A percentile compares a stretch with the other conserved stretches of the same genome.
phyloP scores from a whole-genome alignment of 1,284 basidiomycete genomes.

The Marasmius tenuissimus region DNA sequence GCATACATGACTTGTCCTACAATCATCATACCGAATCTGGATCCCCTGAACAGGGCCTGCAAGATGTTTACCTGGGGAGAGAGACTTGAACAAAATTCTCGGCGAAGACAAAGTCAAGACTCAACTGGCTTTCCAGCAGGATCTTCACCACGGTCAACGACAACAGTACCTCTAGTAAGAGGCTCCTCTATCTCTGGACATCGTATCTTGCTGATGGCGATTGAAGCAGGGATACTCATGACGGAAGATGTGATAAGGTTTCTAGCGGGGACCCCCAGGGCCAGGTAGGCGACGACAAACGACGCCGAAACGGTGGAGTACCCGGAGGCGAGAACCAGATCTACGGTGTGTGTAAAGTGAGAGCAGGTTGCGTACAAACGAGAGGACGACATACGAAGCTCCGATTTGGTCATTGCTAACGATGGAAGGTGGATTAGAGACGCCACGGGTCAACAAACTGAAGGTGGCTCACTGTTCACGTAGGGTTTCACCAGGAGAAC shows the following conservation, averaged over 20 bases:
- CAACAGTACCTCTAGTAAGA: conserved; percentile 77
- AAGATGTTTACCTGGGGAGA: conserved; percentile 66
- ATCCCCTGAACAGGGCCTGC: conserved; percentile 87
- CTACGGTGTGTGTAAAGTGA: conserved; percentile 20
- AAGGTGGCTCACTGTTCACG: conserved; percentile 53
- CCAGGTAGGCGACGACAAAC: conserved; percentile 83
- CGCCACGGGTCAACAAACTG: background rate
- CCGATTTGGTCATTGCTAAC: conserved; percentile 80
- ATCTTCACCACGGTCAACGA: conserved; percentile 73
- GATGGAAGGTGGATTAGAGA: conserved; percentile 6
- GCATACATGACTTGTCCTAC: conserved; percentile 81
- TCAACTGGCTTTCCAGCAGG: conserved; percentile 23
- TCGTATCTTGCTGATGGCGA: conserved; percentile 87
- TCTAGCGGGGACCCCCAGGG: conserved; percentile 77
- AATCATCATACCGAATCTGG: conserved; percentile 83
- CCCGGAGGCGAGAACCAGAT: conserved; percentile 87
- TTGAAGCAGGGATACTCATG: conserved; percentile 93
- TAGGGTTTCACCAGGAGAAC: conserved; percentile 85
- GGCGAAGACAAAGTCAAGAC: conserved; percentile 1
- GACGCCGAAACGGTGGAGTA: conserved; percentile 92
- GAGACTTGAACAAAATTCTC: too few relatives aligned
- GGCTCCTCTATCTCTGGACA: conserved; percentile 83
- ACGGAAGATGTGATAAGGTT: conserved; percentile 89
- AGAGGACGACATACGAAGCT: conserved; percentile 53
- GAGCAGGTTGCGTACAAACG: background rate